These are phyloP conservation scores for Botrytis galanthina DNA, from an alignment of 2,329 filamentous ascomycete species.

Conservation along the genomic window DNA sequence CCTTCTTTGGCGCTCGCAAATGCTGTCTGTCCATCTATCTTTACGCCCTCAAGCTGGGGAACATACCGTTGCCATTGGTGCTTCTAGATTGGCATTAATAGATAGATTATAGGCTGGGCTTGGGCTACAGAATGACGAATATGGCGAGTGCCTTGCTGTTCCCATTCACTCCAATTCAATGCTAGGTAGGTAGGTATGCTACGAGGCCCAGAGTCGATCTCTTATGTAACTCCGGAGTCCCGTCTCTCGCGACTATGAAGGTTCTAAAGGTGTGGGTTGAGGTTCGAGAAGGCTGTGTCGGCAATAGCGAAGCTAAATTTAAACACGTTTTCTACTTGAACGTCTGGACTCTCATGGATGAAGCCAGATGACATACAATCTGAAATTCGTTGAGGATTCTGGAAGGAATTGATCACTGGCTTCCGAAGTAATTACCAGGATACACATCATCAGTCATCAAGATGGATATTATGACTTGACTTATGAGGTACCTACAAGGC, in stretches of 20 bases:
- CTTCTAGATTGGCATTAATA: neutral
- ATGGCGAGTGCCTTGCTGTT: neutral
- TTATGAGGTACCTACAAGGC: neutral
- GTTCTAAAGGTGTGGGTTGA: neutral
- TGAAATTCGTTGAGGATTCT: neutral
- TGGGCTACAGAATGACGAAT: neutral
- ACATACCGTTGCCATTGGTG: conserved; percentile 7
- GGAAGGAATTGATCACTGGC: neutral
- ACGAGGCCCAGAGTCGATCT: neutral
- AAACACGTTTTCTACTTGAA: neutral
- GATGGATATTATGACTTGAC: neutral
- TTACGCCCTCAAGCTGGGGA: neutral
- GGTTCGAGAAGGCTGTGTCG: neutral
- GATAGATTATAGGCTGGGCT: neutral
- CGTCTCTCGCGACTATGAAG: neutral
- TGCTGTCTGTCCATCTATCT: neutral
- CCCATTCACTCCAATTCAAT: neutral
- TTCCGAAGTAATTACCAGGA: neutral
- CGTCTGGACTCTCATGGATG: neutral
- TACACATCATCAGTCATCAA: neutral
- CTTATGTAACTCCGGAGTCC: neutral
- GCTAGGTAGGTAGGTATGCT: neutral
- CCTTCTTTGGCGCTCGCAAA: neutral
- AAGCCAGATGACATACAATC: neutral
- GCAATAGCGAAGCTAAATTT: neutral